These are phyloP conservation scores for Murraya koenigii DNA, from an alignment of 345 rosid genomes.

Conservation along the genomic window DNA sequence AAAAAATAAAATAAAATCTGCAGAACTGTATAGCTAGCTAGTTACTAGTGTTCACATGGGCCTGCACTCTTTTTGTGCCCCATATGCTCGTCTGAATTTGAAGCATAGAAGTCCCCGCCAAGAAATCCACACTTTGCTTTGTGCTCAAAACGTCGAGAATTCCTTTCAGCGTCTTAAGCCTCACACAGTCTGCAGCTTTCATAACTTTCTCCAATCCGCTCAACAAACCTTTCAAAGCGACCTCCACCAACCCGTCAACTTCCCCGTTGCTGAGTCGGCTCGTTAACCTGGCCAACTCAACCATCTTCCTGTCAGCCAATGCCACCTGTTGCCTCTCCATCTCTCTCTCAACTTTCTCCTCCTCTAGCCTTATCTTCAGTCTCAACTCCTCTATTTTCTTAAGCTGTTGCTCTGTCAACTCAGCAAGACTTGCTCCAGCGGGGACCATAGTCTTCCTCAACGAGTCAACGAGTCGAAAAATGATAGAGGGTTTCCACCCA, in stretches of 20 bases:
- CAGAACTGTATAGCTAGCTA: too few relatives aligned
- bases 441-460: conserved; percentile 26
- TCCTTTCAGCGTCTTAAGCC: conserved; percentile 75
- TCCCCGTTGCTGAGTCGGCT: conserved; percentile 22
- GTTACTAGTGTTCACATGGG: too few relatives aligned
- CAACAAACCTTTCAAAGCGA: conserved; percentile 42
- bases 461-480: conserved; percentile 50
- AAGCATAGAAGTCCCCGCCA: conserved; percentile 48
- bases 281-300: conserved; percentile 52
- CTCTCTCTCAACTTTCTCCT: conserved; percentile 71
- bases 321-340: conserved; percentile 86
- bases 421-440: conserved; percentile 17
- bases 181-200: conserved; percentile 78
- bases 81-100: conserved; percentile 53
- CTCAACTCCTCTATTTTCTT: conserved; percentile 53
- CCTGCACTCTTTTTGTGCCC: conserved; percentile 31
- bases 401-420: conserved; percentile 48
- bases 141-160: conserved; percentile 64
- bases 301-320: conserved; percentile 61
- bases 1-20: neutral
- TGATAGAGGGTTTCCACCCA: conserved; percentile 77
- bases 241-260: conserved; percentile 37
- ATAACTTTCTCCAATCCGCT: conserved; percentile 60
- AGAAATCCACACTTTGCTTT: conserved; percentile 54
- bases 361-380: conserved; percentile 53